These are phyloP conservation scores for Psilocybe mexicana DNA, from an alignment of 1,284 basidiomycete genomes.

Conservation along the genomic window DNA sequence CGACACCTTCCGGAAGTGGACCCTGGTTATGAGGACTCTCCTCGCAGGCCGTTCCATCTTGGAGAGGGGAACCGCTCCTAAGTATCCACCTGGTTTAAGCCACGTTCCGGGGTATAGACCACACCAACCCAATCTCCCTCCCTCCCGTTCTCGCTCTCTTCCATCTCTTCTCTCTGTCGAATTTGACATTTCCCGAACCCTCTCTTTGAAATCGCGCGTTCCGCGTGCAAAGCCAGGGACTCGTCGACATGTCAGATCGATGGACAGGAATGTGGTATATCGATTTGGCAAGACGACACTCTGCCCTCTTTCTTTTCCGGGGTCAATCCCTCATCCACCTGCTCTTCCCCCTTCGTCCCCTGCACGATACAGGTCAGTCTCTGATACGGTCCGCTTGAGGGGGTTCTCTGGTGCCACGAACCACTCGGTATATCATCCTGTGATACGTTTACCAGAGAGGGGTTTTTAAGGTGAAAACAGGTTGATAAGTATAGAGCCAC, in stretches of 20 bases:
- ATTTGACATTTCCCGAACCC: background rate
- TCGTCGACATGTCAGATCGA: background rate
- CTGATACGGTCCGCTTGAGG: background rate
- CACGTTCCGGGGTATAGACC: too few species aligned
- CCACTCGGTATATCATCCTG: too few species aligned
- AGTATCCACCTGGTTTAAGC: background rate
- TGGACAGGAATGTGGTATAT: background rate
- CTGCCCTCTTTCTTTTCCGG: background rate
- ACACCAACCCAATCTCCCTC: too few species aligned
- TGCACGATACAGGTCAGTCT: background rate
- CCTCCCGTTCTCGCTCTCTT: background rate
- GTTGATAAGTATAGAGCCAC: too few species aligned
- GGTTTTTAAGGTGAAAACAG: too few species aligned
- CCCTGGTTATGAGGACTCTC: conserved; percentile 13
- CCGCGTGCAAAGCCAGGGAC: background rate
- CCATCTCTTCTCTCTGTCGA: background rate
- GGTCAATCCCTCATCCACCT: background rate
- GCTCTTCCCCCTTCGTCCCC: background rate
- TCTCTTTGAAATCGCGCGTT: background rate
- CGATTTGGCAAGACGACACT: background rate
- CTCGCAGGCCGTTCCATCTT: conserved; percentile 4
- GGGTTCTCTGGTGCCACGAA: background rate
- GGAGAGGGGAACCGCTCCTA: background rate
- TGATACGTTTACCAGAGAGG: too few species aligned
- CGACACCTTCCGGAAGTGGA: conserved; percentile 15